phyloP scores from a whole-genome alignment of 169 alveolate species.

The Eimeria praecox region DNA sequence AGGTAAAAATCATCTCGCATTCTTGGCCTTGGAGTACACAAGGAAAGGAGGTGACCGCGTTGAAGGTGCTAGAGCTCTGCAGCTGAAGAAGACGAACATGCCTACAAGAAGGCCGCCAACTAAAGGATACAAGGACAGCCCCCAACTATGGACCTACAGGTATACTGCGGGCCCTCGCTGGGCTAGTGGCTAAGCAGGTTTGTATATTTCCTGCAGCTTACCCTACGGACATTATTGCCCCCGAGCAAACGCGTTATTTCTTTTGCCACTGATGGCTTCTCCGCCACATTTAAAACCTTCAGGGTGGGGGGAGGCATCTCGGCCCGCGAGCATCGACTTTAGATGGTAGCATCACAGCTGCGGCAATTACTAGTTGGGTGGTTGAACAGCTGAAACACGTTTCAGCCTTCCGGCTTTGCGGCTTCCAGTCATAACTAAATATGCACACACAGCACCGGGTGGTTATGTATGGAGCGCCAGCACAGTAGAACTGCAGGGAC shows the following conservation, averaged over 20 bases:
- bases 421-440: neutral
- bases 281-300: conserved; percentile 82
- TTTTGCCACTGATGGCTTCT: conserved; percentile 84
- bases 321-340: conserved; percentile 30
- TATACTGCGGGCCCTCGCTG: neutral
- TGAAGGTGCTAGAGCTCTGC: conserved; percentile 79
- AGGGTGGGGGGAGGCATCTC: conserved; percentile 75
- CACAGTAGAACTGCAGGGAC: neutral
- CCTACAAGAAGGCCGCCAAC: neutral
- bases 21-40: conserved; percentile 48
- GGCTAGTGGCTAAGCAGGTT: neutral
- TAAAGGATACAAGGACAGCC: neutral
- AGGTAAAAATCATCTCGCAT: conserved; percentile 82
- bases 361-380: neutral
- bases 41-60: conserved; percentile 79
- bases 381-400: neutral
- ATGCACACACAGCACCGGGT: neutral
- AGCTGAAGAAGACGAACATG: neutral
- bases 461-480: neutral
- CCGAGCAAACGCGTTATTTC: conserved; percentile 80
- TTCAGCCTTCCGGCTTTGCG: neutral
- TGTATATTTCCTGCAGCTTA: neutral
- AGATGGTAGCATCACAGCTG: conserved; percentile 23
- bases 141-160: neutral
- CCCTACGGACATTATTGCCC: conserved; percentile 58